Base-by-base conservation (phyloP, 2,329 filamentous ascomycete species). In the Conoideocrella luteorostrata region DNA sequence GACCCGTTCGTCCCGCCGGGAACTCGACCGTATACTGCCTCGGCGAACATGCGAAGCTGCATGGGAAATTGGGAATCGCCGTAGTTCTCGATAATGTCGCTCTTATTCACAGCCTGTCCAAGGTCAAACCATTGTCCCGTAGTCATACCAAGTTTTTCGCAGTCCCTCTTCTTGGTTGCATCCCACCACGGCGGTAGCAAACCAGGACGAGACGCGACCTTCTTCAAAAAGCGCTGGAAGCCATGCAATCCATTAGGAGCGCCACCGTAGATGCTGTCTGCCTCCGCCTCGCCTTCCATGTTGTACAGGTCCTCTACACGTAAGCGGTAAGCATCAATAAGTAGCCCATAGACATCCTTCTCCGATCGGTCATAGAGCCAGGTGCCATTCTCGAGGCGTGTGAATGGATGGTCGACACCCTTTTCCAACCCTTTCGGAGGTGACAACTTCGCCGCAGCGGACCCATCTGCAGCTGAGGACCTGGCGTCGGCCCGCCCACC, bases 281-380 rank as follows among this genome's bases (percentile, higher is more conserved):
- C 12, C 2, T 58, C 57, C 2, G 40, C 26, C 1, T 56, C 39
- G 30, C 60, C 58, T 1, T 58, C 52, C 2, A 62, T 43, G 1
- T 45, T 54, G 48, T 58, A 55, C 7, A 54, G 45, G 45, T 73
- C 70, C 3, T 66, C 59, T n/a, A 65, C 45, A n/a, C 64, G 66
- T n/a, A 76, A 50, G 23, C 70, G 69, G 50, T 74, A 75, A 2
- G 62, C 48, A 47, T 77, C 72, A 42, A 75, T 63, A 10, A 77
- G 63, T 1, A 73, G 50, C 20, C 57, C 51, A 53, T 67, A 76
- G 4, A 69, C 63, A 33, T 74, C 71, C 15, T 53, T 53, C 47
- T 71, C 59, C 2, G 68, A 58, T 11, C 68, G 68, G 47, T 58
- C 54, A 43, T 74, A 65, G 4, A 76, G 64, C 56, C 61, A 75